Evolutionary conservation across 164 flowering plant genomes (phyloP).

Genomic region (Tetracentron sinense): DNA sequence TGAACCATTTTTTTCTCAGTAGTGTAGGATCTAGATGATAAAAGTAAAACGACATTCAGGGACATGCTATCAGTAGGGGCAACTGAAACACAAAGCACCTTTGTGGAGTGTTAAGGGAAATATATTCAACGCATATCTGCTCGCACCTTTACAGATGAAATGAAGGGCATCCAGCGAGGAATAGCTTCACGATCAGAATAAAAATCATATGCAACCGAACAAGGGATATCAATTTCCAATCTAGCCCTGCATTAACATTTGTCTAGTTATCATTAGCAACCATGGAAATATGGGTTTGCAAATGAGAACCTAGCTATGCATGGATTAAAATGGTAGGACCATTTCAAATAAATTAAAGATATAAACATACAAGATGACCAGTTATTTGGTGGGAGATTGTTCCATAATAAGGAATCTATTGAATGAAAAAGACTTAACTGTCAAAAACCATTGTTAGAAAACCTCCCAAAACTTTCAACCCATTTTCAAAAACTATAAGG

Average conservation of each 20-base stretch:
- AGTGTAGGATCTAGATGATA: not conserved
- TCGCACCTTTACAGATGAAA: conserved; percentile 84
- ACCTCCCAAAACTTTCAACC: not conserved
- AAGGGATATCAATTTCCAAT: conserved; percentile 74
- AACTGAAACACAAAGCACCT: no score
- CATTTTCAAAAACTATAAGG: no score
- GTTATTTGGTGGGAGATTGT: not conserved
- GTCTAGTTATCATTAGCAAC: not conserved
- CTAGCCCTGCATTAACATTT: conserved; percentile 49
- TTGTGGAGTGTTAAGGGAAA: not conserved
- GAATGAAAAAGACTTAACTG: not conserved
- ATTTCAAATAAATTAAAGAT: no score
- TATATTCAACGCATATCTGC: not conserved
- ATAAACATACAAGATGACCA: not conserved
- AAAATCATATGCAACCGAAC: conserved; percentile 68
- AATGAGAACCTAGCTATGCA: not conserved
- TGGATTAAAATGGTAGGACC: not conserved
- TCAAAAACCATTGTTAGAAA: not conserved
- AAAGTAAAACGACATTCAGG: not conserved
- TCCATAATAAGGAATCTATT: not conserved
- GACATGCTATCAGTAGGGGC: no score
- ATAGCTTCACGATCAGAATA: conserved; percentile 84
- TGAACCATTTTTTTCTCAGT: not conserved
- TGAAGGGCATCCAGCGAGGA: conserved; percentile 95
- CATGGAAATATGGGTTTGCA: not conserved